Evolutionary conservation across 1,284 basidiomycete genomes (phyloP).

Genomic region (Trichosporon coremiiforme): DNA sequence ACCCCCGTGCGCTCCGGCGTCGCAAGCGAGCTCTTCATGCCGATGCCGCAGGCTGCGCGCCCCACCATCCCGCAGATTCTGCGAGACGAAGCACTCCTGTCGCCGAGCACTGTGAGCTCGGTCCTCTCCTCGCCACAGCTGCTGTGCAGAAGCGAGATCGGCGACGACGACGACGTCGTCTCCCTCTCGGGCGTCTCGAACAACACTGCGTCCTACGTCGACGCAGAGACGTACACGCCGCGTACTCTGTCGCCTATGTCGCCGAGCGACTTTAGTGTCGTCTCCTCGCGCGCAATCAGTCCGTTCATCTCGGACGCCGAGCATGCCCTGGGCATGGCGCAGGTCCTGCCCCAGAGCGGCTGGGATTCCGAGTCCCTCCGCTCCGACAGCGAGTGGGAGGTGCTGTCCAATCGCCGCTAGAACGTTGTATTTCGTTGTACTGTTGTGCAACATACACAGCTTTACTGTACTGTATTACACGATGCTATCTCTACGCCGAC

Average conservation of each 20-base stretch:
- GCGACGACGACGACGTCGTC: constrained; percentile 28
- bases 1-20: not conserved
- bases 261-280: not conserved
- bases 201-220: constrained; percentile 25
- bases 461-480: not conserved
- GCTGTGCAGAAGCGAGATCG: not conserved
- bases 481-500: not conserved
- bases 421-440: not conserved
- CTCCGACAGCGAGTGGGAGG: constrained; percentile 30
- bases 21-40: constrained; percentile 7
- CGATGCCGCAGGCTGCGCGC: constrained; percentile 8
- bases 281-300: constrained; percentile 19
- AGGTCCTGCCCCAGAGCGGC: not conserved
- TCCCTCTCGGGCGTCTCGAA: constrained; percentile 23
- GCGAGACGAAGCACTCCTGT: not conserved
- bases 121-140: constrained; percentile 17
- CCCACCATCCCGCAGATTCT: not conserved
- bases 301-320: not conserved
- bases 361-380: constrained; percentile 5
- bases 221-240: constrained; percentile 33
- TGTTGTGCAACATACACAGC: constrained; percentile 10
- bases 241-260: constrained; percentile 17
- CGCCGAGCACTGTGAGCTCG: constrained; percentile 14
- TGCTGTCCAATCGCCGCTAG: constrained; percentile 22
- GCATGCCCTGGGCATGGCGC: not conserved